Percentiles rank a stretch among this genome's conserved stretches.
These are phyloP conservation scores for Phytomonas serpens DNA, from an alignment of 208 protist species.

Conservation along the genomic window DNA sequence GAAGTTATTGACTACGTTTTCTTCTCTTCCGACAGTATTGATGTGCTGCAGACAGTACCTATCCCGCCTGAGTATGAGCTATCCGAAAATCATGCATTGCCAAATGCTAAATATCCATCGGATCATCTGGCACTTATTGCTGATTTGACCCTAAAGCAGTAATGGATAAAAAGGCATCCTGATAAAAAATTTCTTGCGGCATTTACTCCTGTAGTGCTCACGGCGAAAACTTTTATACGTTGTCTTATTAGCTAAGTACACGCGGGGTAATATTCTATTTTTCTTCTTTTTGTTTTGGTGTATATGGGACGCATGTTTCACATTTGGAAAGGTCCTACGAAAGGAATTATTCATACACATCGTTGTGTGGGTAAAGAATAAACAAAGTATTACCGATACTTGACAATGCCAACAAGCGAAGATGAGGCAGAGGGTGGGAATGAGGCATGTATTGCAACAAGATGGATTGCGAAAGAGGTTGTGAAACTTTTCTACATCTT, in stretches of 20 bases:
- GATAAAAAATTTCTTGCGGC: background rate
- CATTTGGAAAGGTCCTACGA: too few species aligned
- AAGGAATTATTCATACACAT: too few species aligned
- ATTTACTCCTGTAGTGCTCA: background rate
- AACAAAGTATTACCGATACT: too few species aligned
- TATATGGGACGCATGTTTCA: too few species aligned
- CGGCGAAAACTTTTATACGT: background rate
- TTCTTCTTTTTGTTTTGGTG: background rate
- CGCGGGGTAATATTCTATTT: background rate
- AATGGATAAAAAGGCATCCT: background rate
- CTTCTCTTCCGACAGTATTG: conserved; percentile 40
- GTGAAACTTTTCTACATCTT: too few species aligned
- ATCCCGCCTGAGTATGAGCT: conserved; percentile 73
- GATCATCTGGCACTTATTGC: conserved; percentile 88
- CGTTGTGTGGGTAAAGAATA: too few species aligned
- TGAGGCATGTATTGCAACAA: too few species aligned
- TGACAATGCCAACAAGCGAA: too few species aligned
- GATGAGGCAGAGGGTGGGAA: too few species aligned
- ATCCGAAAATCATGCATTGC: conserved; percentile 69
- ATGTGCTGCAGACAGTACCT: conserved; percentile 60
- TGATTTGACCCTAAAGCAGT: conserved; percentile 35
- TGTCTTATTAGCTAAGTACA: background rate
- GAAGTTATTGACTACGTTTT: conserved; percentile 90
- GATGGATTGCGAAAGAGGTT: too few species aligned
- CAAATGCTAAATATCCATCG: conserved; percentile 79